Base-by-base conservation (phyloP, 2,329 filamentous ascomycete genomes). In the Colletotrichum somersetense region DNA sequence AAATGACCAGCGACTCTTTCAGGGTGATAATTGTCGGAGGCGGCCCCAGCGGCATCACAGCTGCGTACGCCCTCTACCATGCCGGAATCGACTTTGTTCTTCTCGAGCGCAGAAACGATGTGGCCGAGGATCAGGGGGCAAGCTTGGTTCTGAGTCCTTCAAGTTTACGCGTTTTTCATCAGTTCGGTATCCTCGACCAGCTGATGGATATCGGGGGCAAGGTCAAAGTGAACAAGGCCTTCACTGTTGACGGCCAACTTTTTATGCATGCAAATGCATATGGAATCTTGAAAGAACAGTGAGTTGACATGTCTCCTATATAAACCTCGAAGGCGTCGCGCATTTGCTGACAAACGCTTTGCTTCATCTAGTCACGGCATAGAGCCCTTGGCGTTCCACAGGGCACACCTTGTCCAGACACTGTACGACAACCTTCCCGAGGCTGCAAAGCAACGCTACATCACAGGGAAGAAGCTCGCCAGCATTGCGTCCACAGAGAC, bases 51-150 rank as follows among this genome's bases (percentile, higher is more conserved):
- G 80, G 80, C 0, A 69, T 81, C 4, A 75, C 75, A 5, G 74
- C 79, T 4, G 79, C 79, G 2, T 79, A 81, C 58, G 74, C 76
- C 40, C 75, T 81, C 5, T 30, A 66, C 30, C 72, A 72, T 1
- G 80, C 80, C 1, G 79, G 77, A 6, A 80, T 82, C 66, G 79
- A 81, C 63, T 82, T 79, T 53, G 55, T 82, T 1, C 74, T 82
- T 5, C 77, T 82, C 6, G 80, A 82, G 67, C 71, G 77, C 33
- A 71, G 78, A 50, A 52, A 66, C 1, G 62, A 73, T 5, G 72
- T 81, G 2, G 75, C 77, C 58, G 74, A 75, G 35, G 77, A 77
- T 30, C 69, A 68, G 20, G 80, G 80, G 5, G 78, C 79, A 5
- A 76, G 77, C 26, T 62, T 81, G 2, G 67, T 80, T 1, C 65